A percentile compares a stretch with the other conserved stretches of the same genome.
Conservation (phyloP, 192 early-diverging fungal species). For the Entomortierella chlamydospora region DNA sequence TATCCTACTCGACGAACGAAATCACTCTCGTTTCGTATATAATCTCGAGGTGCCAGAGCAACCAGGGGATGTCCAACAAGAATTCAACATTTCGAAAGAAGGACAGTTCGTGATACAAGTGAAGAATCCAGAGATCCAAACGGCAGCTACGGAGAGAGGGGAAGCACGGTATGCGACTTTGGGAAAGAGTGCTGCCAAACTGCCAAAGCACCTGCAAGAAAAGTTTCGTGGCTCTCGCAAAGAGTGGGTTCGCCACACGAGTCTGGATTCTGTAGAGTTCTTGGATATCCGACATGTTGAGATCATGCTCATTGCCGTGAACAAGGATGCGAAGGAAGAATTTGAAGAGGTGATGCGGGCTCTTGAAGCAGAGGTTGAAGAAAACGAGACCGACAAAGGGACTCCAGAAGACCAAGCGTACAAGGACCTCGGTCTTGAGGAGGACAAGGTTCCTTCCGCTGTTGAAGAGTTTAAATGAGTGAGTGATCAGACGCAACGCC, state of each 20-base stretch:
- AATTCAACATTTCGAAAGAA: conserved; percentile 10
- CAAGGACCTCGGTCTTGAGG: conserved; percentile 17
- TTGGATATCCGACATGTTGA: conserved; percentile 10
- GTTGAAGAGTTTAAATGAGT: conserved; percentile 18
- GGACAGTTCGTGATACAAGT: conserved; percentile 26
- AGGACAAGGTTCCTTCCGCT: conserved; percentile 2
- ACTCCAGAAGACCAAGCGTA: conserved; percentile 2
- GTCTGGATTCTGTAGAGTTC: conserved; percentile 15
- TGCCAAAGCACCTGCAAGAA: conserved; percentile 27
- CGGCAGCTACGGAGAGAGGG: conserved; percentile 10
- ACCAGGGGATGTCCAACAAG: conserved; percentile 10
- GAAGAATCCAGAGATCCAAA: conserved; percentile 31
- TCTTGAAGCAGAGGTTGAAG: conserved; percentile 12
- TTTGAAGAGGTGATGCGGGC: conserved; percentile 7
- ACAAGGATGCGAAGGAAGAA: conserved; percentile 13
- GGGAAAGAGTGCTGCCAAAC: conserved; percentile 7
- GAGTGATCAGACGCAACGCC: too few species aligned
- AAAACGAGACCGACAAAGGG: conserved; percentile 1
- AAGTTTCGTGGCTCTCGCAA: conserved; percentile 20
- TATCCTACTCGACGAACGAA: conserved; percentile 5
- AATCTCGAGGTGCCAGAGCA: conserved; percentile 16
- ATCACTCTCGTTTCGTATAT: conserved; percentile 19
- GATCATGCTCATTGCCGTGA: conserved; percentile 11
- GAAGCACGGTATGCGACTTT: conserved; percentile 16
- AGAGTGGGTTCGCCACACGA: conserved; percentile 19